Evolutionary conservation across 306 rosid species (phyloP).

Genomic region (Vigna trinervia): DNA sequence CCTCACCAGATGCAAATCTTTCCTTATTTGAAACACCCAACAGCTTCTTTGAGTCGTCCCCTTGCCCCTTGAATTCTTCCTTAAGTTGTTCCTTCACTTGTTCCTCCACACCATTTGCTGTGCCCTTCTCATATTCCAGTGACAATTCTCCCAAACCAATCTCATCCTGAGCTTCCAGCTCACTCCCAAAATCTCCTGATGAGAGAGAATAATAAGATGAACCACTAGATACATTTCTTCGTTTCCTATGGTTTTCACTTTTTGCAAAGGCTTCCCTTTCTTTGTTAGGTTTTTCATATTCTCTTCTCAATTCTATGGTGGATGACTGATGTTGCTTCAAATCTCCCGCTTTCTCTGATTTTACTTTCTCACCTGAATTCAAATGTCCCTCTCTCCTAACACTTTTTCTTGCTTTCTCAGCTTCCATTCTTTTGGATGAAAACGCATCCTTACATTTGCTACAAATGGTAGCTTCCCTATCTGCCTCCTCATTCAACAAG

Average conservation of each 20-base stretch:
- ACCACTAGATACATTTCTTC: slow-evolving; percentile 71
- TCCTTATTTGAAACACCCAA: slow-evolving; percentile 47
- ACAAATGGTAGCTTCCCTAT: slow-evolving; percentile 44
- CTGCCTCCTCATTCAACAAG: slow-evolving; percentile 76
- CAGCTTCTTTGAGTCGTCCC: slow-evolving; percentile 41
- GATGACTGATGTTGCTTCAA: slow-evolving; percentile 44
- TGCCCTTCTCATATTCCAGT: slow-evolving; percentile 50
- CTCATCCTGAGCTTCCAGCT: slow-evolving; percentile 66
- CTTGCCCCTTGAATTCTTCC: slow-evolving; percentile 51
- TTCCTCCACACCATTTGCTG: slow-evolving; percentile 46
- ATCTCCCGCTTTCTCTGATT: slow-evolving; percentile 51
- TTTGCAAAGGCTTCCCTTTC: slow-evolving; percentile 45
- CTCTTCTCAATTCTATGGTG: slow-evolving; percentile 46
- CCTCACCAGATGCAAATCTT: slow-evolving; percentile 44
- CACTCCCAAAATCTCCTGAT: slow-evolving; percentile 69
- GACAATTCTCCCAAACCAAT: slow-evolving; percentile 61
- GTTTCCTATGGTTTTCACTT: slow-evolving; percentile 51
- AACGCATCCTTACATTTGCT: slow-evolving; percentile 49
- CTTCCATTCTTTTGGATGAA: slow-evolving; percentile 55
- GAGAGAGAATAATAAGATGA: slow-evolving; percentile 87
- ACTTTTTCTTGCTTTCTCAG: slow-evolving; percentile 46
- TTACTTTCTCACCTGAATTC: slow-evolving; percentile 52
- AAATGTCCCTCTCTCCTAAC: slow-evolving; percentile 52
- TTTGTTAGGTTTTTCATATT: slow-evolving; percentile 44
- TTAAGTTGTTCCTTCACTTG: slow-evolving; percentile 41